These are phyloP conservation scores for Leccinum pellstonianum DNA, from an alignment of 768 basidiomycete genomes.

Conservation along the genomic window DNA sequence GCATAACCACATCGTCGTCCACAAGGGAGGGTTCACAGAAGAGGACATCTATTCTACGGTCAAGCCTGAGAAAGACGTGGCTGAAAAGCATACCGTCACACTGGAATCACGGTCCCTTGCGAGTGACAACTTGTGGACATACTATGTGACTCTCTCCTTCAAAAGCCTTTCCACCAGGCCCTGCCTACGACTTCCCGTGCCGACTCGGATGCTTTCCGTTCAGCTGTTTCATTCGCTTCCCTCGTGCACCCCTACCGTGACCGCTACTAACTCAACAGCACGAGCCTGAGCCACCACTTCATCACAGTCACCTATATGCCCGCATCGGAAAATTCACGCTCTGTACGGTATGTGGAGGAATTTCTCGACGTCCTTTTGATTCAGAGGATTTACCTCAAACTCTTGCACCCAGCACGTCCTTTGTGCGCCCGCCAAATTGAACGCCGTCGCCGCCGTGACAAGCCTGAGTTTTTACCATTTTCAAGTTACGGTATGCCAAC, in stretches of 20 bases:
- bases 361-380: slow-evolving; percentile 68
- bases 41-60: slow-evolving; percentile 41
- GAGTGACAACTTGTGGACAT: too few relatives aligned
- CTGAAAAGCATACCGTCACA: slow-evolving; percentile 32
- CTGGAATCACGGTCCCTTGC: too few relatives aligned
- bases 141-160: slow-evolving; percentile 46
- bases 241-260: slow-evolving; percentile 58
- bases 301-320: slow-evolving; percentile 70
- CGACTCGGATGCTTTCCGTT: slow-evolving; percentile 31
- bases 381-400: slow-evolving; percentile 61
- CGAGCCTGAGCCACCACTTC: slow-evolving; percentile 79
- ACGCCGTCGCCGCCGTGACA: too few relatives aligned
- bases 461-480: too few relatives aligned
- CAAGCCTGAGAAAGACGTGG: slow-evolving; percentile 46
- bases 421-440: too few relatives aligned
- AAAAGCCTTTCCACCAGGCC: slow-evolving; percentile 83
- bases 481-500: too few relatives aligned
- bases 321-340: slow-evolving; percentile 64
- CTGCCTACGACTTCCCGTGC: slow-evolving; percentile 44
- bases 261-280: slow-evolving; percentile 18
- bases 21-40: slow-evolving; percentile 53
- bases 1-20: slow-evolving; percentile 48
- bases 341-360: slow-evolving; percentile 53
- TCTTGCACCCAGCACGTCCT: slow-evolving; percentile 82
- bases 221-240: slow-evolving; percentile 32